Evolutionary conservation across 192 early-diverging fungal genomes (phyloP).

Genomic region (Rhizoclosmatium globosum): DNA sequence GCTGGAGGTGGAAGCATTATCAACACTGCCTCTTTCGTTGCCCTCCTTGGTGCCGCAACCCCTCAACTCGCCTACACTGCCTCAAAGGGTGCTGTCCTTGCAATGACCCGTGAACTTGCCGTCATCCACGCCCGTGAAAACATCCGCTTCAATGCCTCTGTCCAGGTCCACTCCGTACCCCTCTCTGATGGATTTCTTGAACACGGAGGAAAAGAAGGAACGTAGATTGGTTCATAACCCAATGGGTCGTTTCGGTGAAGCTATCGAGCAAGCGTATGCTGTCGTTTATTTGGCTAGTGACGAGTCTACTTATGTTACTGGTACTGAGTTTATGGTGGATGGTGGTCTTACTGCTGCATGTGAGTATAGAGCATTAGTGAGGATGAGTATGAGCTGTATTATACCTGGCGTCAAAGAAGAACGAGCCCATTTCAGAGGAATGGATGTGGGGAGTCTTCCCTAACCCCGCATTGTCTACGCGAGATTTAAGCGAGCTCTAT

Average conservation of each 20-base stretch:
- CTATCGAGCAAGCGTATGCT: conserved; percentile 84
- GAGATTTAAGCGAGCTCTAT: background rate
- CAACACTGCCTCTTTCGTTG: conserved; percentile 87
- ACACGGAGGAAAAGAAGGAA: conserved; percentile 85
- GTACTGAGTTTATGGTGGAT: conserved; percentile 83
- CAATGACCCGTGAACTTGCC: conserved; percentile 86
- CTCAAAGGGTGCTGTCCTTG: conserved; percentile 85
- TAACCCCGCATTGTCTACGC: background rate
- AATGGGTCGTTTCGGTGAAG: conserved; percentile 87
- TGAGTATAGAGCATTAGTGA: conserved; percentile 43
- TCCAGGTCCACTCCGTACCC: conserved; percentile 82
- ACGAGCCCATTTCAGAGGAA: background rate
- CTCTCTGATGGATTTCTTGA: conserved; percentile 84
- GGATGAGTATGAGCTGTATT: background rate
- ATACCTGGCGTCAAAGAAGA: too few relatives aligned
- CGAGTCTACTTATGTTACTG: conserved; percentile 80
- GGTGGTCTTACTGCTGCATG: conserved; percentile 83
- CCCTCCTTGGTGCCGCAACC: conserved; percentile 79
- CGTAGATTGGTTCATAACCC: conserved; percentile 81
- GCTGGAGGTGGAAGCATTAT: conserved; percentile 81
- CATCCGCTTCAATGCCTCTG: conserved; percentile 86
- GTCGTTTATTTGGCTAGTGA: conserved; percentile 85
- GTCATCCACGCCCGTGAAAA: conserved; percentile 87
- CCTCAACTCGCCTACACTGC: conserved; percentile 88
- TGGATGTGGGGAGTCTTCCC: background rate